Evolutionary conservation across 208 protist species (phyloP).

Genomic region (Acanthamoeba lenticulata): DNA sequence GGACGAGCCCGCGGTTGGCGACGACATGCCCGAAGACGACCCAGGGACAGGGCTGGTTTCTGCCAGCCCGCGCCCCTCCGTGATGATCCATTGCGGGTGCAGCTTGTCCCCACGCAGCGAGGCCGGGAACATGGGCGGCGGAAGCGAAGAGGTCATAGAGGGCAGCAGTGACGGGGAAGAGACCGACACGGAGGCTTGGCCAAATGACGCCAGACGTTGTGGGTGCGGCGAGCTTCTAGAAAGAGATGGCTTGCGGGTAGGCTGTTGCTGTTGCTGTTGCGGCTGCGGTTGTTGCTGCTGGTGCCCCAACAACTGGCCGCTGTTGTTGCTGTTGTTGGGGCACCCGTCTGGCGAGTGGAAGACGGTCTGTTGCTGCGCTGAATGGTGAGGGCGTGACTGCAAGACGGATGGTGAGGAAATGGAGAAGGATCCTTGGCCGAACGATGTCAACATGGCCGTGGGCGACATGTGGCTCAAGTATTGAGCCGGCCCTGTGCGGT

Average conservation of each 20-base stretch:
- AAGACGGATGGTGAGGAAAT: background rate
- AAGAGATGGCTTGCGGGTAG: no score
- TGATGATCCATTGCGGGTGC: conserved; percentile 1
- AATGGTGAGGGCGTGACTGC: background rate
- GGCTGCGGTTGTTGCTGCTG: background rate
- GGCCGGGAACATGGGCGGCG: background rate
- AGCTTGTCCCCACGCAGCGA: background rate
- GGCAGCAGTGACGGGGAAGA: background rate
- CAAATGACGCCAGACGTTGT: background rate
- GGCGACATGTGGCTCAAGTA: background rate
- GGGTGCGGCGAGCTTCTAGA: background rate
- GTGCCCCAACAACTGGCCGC: background rate
- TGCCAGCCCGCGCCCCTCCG: no score
- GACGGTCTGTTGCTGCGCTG: background rate
- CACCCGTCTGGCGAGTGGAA: background rate
- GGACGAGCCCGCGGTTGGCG: background rate
- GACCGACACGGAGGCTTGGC: background rate
- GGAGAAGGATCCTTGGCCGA: background rate
- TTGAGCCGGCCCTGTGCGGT: background rate
- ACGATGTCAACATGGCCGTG: background rate
- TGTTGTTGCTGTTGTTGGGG: background rate
- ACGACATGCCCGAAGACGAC: no score
- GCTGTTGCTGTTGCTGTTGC: background rate
- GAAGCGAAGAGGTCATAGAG: background rate
- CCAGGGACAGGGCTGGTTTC: no score